phyloP scores from a whole-genome alignment of 208 protist genomes.

The Trypanosoma scelopori region DNA sequence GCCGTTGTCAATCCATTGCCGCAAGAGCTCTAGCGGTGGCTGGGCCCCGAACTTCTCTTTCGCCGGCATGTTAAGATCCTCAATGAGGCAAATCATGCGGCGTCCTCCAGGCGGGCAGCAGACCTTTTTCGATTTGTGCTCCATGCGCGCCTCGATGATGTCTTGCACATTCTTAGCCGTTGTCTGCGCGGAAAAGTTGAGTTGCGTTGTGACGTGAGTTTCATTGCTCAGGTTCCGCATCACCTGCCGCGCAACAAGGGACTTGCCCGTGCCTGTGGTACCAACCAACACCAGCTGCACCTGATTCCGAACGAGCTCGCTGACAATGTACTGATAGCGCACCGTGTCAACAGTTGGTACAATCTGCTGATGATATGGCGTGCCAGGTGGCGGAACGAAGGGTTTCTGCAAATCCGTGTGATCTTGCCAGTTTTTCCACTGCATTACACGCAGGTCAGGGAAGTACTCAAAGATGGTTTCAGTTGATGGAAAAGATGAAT shows the following conservation, averaged over 20 bases:
- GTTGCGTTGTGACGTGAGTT: slow-evolving; percentile 84
- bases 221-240: slow-evolving; percentile 79
- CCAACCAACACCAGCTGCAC: slow-evolving; percentile 95
- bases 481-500: slow-evolving; percentile 94
- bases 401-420: slow-evolving; percentile 81
- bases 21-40: slow-evolving; percentile 96
- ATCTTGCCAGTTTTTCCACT: slow-evolving; percentile 95
- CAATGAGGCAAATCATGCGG: slow-evolving; percentile 95
- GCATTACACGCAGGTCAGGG: slow-evolving; percentile 86
- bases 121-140: slow-evolving; percentile 97
- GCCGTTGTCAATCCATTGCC: slow-evolving; percentile 97
- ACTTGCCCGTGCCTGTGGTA: slow-evolving; percentile 97
- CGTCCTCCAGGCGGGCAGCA: slow-evolving; percentile 93
- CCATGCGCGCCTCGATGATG: slow-evolving; percentile 95
- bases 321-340: slow-evolving; percentile 94
- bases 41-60: slow-evolving; percentile 98
- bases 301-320: slow-evolving; percentile 81
- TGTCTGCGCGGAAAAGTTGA: slow-evolving; percentile 97
- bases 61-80: slow-evolving; percentile 98
- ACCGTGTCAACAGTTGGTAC: slow-evolving; percentile 98
- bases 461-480: slow-evolving; percentile 98
- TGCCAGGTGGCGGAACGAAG: slow-evolving; percentile 80
- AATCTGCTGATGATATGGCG: slow-evolving; percentile 95
- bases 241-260: slow-evolving; percentile 88
- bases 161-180: slow-evolving; percentile 93